Conservation (phyloP, 768 basidiomycete species). For the Boletus sp. region DNA sequence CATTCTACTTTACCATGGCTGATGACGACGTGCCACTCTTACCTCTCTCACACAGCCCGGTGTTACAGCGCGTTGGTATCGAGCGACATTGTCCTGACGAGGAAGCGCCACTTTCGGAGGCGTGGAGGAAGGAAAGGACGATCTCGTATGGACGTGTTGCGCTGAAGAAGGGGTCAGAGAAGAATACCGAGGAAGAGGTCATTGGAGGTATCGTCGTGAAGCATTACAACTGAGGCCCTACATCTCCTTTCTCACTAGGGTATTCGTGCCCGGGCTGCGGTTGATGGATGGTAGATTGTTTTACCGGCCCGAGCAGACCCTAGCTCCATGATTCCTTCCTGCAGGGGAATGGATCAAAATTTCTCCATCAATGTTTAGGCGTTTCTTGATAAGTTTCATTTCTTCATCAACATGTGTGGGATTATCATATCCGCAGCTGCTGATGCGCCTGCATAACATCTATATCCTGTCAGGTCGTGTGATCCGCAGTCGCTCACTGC, state of each 20-base stretch:
- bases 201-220: conserved; percentile 54
- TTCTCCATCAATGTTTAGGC: neutral
- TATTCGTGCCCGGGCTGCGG: neutral
- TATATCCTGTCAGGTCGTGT: neutral
- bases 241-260: neutral
- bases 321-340: neutral
- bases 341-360: neutral
- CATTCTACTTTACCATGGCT: conserved; percentile 54
- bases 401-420: neutral
- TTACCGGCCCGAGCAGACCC: too few species aligned
- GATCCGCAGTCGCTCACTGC: too few species aligned
- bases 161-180: conserved; percentile 38
- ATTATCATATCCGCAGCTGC: neutral
- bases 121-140: conserved; percentile 50
- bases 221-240: conserved; percentile 48
- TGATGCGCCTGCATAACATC: neutral
- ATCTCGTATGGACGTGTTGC: conserved; percentile 49
- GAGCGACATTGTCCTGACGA: conserved; percentile 35
- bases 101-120: conserved; percentile 47
- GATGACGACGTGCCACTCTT: conserved; percentile 49
- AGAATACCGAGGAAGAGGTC: conserved; percentile 52
- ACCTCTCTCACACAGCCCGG: conserved; percentile 46
- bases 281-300: too few species aligned
- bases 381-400: neutral
- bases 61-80: conserved; percentile 45